Evolutionary conservation across 805 yeast species (phyloP), one percentile per base, ranked within the genome.

Genomic region (Lipomyces oligophaga): DNA sequence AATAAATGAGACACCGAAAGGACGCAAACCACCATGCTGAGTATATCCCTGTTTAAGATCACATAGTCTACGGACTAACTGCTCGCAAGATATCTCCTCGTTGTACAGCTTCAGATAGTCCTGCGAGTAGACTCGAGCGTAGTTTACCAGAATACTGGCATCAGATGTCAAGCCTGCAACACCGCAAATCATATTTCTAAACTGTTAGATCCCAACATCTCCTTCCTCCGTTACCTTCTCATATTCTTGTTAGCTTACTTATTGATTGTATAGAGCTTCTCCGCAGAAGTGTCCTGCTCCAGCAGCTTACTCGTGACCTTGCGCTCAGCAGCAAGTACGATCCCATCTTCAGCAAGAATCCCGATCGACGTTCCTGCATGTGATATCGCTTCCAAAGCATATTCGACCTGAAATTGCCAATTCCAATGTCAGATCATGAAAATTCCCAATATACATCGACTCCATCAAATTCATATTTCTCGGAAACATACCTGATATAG

Each of bases 101-200:
- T 85, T 85, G 67, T 88, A 93, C 15, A 85, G 78, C 66, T 85
- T 81, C 58, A 93, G 73, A 67, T 93, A 84, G 57, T 75, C 75
- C 68, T 93, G 98, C 4, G 96, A 95, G 49, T 73, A 69, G 19
- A 79, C 76, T 59, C 99, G 76, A n/a, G 95, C 94, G 58, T 80
- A 79, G 66, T 86, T 84, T 55, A 93, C 83, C 58, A 93, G 75
- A 45, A 89, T 88, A 27, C 86, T 82, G 1, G 98, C 98, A 68
- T 93, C 99, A 1, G 97, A 90, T 34, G 93, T 93, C 80, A 93
- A 81, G 40, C 99, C 99, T 0, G 99, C 98, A 27, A 93, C 99
- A 0, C 97, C 96, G 60, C 94, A 86, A 41, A 88, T 75, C 71
- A 81, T 83, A 58, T 80, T 79, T 62, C 63, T 62, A 21, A 5